Evolutionary conservation across 306 rosid genomes (phyloP).

Genomic region (Cucurbita maxima): DNA sequence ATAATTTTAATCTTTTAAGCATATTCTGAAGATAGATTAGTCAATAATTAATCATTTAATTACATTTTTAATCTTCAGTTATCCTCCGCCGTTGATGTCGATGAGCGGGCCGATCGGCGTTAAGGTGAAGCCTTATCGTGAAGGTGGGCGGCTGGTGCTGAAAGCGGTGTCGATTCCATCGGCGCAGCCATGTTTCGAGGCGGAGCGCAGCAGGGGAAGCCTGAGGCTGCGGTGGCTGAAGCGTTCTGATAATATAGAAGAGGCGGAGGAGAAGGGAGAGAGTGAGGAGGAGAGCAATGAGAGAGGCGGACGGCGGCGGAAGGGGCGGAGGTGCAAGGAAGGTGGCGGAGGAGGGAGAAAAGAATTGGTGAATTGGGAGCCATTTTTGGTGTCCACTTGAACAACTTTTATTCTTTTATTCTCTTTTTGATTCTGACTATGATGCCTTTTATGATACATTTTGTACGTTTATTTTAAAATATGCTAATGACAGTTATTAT

Average conservation of each 20-base stretch:
- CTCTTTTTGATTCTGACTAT: background rate
- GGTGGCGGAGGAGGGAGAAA: constrained; percentile 30
- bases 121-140: constrained; percentile 45
- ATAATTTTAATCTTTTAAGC: background rate
- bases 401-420: background rate
- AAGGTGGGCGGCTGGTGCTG: constrained; percentile 63
- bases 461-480: constrained; percentile 11
- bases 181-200: constrained; percentile 21
- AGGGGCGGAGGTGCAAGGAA: constrained; percentile 51
- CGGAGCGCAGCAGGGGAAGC: constrained; percentile 14
- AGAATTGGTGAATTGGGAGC: constrained; percentile 26
- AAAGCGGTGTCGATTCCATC: constrained; percentile 32
- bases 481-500: constrained; percentile 34
- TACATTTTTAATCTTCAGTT: background rate
- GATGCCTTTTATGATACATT: background rate
- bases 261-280: constrained; percentile 8
- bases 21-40: too few relatives aligned
- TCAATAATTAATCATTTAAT: background rate
- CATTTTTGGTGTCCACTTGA: constrained; percentile 21
- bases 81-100: constrained; percentile 65
- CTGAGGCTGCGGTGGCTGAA: constrained; percentile 7
- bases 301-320: constrained; percentile 26
- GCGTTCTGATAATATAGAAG: constrained; percentile 1
- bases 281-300: constrained; percentile 26
- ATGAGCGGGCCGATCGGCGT: constrained; percentile 30